Percentiles rank a stretch among this genome's conserved stretches.
Conservation (phyloP, 768 basidiomycete species). For the Lactarius sp. region DNA sequence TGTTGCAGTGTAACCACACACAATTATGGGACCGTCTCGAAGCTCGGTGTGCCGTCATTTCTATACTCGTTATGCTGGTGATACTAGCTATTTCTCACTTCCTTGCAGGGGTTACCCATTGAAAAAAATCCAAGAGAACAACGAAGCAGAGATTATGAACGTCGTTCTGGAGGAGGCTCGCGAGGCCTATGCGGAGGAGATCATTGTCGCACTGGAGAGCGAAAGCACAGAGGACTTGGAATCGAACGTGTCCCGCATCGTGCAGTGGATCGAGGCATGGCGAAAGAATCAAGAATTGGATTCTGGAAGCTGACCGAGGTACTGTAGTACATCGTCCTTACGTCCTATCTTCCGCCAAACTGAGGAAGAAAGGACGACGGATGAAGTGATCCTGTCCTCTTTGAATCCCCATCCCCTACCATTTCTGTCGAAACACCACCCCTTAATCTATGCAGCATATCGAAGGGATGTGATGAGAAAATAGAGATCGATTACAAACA, state of each 20-base stretch:
- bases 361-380: background rate
- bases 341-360: background rate
- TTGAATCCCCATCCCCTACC: background rate
- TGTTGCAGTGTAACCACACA: constrained; percentile 84
- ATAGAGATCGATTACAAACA: background rate
- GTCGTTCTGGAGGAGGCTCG: constrained; percentile 85
- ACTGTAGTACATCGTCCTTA: background rate
- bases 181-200: constrained; percentile 77
- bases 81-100: background rate
- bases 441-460: background rate
- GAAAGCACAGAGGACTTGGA: constrained; percentile 77
- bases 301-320: constrained; percentile 17
- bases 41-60: constrained; percentile 55
- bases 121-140: constrained; percentile 97
- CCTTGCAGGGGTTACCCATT: constrained; percentile 67
- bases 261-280: constrained; percentile 87
- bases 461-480: constrained; percentile 4
- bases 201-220: constrained; percentile 80
- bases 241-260: constrained; percentile 78
- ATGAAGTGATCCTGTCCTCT: background rate
- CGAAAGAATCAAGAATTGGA: constrained; percentile 28
- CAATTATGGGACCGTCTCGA: constrained; percentile 87
- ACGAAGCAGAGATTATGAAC: constrained; percentile 97
- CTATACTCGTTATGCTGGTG: background rate
- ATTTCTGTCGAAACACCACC: background rate